phyloP scores from a whole-genome alignment of 352 stramenopile species.

The Phytopythium oedochilum region DNA sequence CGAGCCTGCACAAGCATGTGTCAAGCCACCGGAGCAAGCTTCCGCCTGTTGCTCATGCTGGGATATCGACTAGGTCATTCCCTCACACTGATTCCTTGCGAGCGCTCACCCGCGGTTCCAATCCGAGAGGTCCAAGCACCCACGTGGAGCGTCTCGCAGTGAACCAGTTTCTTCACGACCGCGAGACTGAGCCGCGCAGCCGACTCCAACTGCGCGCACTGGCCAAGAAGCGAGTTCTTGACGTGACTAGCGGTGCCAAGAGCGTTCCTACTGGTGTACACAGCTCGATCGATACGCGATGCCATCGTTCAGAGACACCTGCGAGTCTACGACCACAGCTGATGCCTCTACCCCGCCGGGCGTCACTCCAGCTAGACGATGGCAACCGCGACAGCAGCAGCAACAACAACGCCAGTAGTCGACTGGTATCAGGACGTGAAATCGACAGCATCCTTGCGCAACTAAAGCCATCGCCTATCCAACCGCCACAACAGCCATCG shows the following conservation, averaged over 20 bases:
- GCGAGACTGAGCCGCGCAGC: not conserved
- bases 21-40: not conserved
- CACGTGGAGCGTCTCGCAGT: not conserved
- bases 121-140: not conserved
- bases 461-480: not conserved
- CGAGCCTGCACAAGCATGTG: not conserved
- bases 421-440: not conserved
- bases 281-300: no score
- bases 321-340: not conserved
- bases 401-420: not conserved
- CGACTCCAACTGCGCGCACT: not conserved
- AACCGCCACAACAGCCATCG: not conserved
- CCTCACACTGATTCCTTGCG: not conserved
- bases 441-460: not conserved
- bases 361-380: not conserved
- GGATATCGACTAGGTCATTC: not conserved
- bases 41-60: not conserved
- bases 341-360: not conserved
- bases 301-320: not conserved
- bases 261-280: not conserved
- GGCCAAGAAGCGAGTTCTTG: not conserved
- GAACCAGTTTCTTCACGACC: not conserved
- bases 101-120: not conserved
- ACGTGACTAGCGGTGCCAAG: not conserved
- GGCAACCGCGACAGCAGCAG: not conserved